Conservation (phyloP, 1,139 yeast genomes). For the Yamadazyma siamensis region DNA sequence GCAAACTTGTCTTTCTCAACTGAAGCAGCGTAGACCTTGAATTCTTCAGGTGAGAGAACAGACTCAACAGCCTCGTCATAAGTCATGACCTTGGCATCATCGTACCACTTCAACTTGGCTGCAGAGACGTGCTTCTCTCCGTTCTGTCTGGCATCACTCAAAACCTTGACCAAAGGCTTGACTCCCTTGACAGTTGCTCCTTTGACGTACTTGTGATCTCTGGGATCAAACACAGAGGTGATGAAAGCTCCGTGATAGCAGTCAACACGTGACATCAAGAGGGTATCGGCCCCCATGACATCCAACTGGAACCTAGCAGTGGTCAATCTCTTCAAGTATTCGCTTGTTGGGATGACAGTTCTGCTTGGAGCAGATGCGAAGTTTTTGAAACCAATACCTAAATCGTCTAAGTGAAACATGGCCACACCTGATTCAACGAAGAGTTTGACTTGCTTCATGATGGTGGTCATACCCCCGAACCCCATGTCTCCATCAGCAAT, state of each 20-base stretch:
- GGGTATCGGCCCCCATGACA: conserved; percentile 56
- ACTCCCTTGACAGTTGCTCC: conserved; percentile 24
- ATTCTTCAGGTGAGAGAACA: conserved; percentile 13
- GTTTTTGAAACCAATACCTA: conserved; percentile 62
- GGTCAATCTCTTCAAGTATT: conserved; percentile 52
- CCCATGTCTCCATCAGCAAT: conserved; percentile 71
- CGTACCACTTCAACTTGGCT: conserved; percentile 44
- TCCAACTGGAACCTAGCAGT: conserved; percentile 68
- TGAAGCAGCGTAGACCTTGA: conserved; percentile 13
- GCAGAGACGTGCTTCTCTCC: conserved; percentile 7
- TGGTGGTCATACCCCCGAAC: conserved; percentile 64
- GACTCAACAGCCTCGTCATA: conserved; percentile 46
- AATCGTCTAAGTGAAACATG: conserved; percentile 63
- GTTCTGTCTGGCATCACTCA: conserved; percentile 30
- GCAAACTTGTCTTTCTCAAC: conserved; percentile 16
- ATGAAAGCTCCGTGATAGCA: conserved; percentile 55
- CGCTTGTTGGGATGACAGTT: conserved; percentile 58
- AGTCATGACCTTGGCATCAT: conserved; percentile 38
- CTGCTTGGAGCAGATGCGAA: conserved; percentile 66
- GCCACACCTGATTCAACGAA: conserved; percentile 68
- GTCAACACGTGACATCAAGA: conserved; percentile 60
- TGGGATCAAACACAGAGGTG: conserved; percentile 50
- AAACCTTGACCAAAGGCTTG: conserved; percentile 44
- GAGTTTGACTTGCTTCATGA: conserved; percentile 59
- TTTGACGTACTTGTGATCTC: conserved; percentile 15